Evolutionary conservation across 495 filamentous ascomycete species (phyloP).

Genomic region (Penicillium atrosanguineum): DNA sequence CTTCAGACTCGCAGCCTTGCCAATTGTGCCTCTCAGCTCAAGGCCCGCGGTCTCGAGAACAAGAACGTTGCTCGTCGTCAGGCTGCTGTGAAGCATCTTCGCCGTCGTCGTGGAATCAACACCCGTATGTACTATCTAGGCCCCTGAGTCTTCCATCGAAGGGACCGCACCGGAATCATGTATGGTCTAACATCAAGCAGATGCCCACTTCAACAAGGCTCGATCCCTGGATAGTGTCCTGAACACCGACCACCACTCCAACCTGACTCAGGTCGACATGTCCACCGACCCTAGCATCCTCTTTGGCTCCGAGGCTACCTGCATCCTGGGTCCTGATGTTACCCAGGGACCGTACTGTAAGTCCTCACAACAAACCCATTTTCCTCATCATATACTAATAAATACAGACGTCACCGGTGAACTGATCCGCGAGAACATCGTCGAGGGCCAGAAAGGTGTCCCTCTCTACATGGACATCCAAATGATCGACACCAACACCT

Average conservation of each 20-base stretch:
- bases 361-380: not conserved
- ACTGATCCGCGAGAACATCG: conserved; percentile 53
- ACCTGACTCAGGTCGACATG: conserved; percentile 43
- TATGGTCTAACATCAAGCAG: conserved; percentile 8
- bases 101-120: conserved; percentile 24
- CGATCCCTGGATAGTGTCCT: conserved; percentile 42
- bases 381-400: conserved; percentile 3
- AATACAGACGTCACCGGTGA: conserved; percentile 43
- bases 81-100: conserved; percentile 27
- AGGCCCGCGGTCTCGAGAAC: conserved; percentile 46
- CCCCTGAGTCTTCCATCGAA: too few species aligned
- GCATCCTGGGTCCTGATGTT: conserved; percentile 54
- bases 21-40: conserved; percentile 49
- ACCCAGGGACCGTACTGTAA: conserved; percentile 58
- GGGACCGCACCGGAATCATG: not conserved
- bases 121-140: conserved; percentile 13
- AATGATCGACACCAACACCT: conserved; percentile 57
- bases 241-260: conserved; percentile 42
- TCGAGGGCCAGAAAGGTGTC: conserved; percentile 55
- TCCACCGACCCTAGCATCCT: conserved; percentile 48
- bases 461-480: conserved; percentile 58
- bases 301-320: conserved; percentile 54
- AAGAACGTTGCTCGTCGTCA: conserved; percentile 46
- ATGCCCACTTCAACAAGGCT: conserved; percentile 29
- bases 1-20: conserved; percentile 38